phyloP scores from a whole-genome alignment of 768 basidiomycete genomes.

The Lentinula aciculospora region DNA sequence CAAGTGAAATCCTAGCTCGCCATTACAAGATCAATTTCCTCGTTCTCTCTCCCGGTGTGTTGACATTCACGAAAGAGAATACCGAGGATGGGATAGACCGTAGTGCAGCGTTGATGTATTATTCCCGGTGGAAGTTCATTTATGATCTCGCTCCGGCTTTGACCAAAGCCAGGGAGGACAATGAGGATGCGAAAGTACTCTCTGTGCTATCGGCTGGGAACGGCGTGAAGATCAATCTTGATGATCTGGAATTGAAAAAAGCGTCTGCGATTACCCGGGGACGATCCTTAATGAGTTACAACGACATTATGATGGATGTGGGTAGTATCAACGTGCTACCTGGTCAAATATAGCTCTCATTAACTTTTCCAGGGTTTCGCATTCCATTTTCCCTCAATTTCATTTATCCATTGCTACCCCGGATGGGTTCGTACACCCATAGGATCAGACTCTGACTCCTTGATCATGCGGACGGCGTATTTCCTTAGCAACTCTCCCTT shows the following conservation, averaged over 20 bases:
- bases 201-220: conserved; percentile 19
- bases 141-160: conserved; percentile 25
- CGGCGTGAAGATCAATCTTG: conserved; percentile 16
- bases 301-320: conserved; percentile 31
- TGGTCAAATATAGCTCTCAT: no score
- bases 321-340: background rate
- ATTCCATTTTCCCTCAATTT: background rate
- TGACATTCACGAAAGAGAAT: conserved; percentile 22
- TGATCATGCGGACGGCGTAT: background rate
- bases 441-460: background rate
- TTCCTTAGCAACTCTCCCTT: background rate
- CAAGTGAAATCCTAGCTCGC: conserved; percentile 17
- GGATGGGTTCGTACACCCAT: background rate
- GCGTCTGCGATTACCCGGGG: conserved; percentile 18
- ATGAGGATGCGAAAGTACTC: conserved; percentile 29
- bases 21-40: conserved; percentile 19
- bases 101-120: conserved; percentile 26
- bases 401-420: background rate
- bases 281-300: conserved; percentile 20
- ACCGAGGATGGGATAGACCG: conserved; percentile 25
- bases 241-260: conserved; percentile 27
- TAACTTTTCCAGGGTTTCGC: conserved; percentile 1
- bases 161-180: conserved; percentile 21
- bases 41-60: conserved; percentile 18
- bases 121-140: conserved; percentile 29